Evolutionary conservation across 1,139 yeast genomes (phyloP).

Genomic region (Pichia terricola): DNA sequence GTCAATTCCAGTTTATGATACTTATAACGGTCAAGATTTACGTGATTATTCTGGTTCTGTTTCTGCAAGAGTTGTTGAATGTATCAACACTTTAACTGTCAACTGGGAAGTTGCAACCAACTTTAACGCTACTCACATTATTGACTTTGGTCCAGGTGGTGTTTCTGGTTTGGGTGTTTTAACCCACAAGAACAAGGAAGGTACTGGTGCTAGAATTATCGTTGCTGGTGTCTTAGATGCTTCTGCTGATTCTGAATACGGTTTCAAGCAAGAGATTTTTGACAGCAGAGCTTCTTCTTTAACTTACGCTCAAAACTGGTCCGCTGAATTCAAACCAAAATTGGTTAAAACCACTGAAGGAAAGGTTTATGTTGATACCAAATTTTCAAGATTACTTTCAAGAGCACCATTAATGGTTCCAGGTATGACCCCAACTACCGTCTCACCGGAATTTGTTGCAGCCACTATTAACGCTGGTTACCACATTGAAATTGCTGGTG

Average conservation of each 20-base stretch:
- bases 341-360: constrained; percentile 67
- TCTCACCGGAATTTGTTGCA: constrained; percentile 85
- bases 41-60: constrained; percentile 43
- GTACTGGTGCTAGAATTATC: constrained; percentile 92
- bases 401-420: constrained; percentile 97
- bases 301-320: constrained; percentile 87
- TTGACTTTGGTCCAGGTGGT: constrained; percentile 99
- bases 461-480: constrained; percentile 94
- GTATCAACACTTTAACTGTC: constrained; percentile 84
- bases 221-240: constrained; percentile 86
- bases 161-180: constrained; percentile 92
- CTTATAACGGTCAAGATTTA: constrained; percentile 76
- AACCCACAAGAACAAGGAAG: constrained; percentile 96
- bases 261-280: constrained; percentile 92
- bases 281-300: constrained; percentile 56
- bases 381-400: constrained; percentile 84
- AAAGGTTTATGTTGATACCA: constrained; percentile 79
- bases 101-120: constrained; percentile 89
- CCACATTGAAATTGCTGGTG: constrained; percentile 96
- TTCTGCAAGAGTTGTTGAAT: constrained; percentile 59
- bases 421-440: constrained; percentile 99
- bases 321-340: constrained; percentile 77
- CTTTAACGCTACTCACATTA: constrained; percentile 73
- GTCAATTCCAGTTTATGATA: constrained; percentile 84
- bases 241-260: constrained; percentile 70